These are phyloP conservation scores for Aureobasidium melanogenum DNA, from an alignment of 2,329 filamentous ascomycete genomes.

Conservation along the genomic window DNA sequence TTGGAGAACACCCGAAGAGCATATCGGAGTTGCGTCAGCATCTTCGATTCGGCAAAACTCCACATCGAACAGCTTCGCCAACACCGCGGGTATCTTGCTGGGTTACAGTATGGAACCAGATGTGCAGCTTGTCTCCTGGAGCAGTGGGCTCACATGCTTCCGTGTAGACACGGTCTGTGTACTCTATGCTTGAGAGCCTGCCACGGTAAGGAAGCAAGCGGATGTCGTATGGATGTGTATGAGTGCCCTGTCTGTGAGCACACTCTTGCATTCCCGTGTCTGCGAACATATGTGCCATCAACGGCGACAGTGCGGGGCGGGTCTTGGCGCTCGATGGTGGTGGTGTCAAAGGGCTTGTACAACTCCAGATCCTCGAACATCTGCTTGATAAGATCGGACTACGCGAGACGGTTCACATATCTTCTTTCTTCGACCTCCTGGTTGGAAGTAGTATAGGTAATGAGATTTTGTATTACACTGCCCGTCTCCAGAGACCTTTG, in stretches of 20 bases:
- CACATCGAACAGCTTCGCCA: not conserved
- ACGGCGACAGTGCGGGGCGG: not conserved
- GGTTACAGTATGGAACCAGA: not conserved
- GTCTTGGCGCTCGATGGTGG: not conserved
- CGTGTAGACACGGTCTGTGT: not conserved
- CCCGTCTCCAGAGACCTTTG: not conserved
- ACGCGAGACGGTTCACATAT: not conserved
- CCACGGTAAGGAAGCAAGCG: not conserved
- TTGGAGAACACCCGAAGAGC: not conserved
- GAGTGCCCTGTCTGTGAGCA: not conserved
- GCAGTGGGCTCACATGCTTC: not conserved
- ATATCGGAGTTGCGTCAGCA: not conserved
- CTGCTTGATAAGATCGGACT: not conserved
- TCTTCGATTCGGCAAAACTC: not conserved
- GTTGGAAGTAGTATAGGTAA: not conserved
- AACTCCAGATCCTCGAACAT: not conserved
- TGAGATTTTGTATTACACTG: not conserved
- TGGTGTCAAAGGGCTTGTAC: not conserved
- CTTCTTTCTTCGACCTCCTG: not conserved
- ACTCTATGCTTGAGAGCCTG: not conserved
- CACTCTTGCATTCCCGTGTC: not conserved
- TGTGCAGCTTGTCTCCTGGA: not conserved
- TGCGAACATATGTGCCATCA: not conserved
- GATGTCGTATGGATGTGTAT: not conserved
- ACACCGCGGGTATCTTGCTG: not conserved